Percentiles rank a stretch among this genome's conserved stretches.
These are phyloP conservation scores for Knufia fluminis DNA, from an alignment of 2,329 filamentous ascomycete species.

Conservation along the genomic window DNA sequence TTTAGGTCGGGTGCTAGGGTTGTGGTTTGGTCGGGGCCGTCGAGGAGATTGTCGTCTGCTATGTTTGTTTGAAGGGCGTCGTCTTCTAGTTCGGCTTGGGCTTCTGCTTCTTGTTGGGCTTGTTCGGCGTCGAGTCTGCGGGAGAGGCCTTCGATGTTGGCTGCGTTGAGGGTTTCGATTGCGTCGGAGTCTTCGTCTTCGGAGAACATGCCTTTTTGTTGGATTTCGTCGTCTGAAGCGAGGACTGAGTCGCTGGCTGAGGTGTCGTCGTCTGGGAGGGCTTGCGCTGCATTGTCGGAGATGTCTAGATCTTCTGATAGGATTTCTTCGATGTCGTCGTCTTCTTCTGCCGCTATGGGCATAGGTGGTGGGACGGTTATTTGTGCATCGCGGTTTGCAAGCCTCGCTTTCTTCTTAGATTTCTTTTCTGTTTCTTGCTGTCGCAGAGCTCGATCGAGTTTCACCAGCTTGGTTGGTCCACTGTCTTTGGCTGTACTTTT, in stretches of 20 bases:
- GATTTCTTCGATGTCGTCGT: constrained; percentile 37
- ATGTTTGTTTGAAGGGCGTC: constrained; percentile 90
- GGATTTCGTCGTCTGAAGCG: constrained; percentile 60
- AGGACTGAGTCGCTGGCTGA: constrained; percentile 50
- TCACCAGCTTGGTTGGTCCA: constrained; percentile 34
- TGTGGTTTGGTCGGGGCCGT: constrained; percentile 49
- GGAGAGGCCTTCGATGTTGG: constrained; percentile 89
- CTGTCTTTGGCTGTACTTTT: constrained; percentile 54
- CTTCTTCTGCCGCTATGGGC: constrained; percentile 32
- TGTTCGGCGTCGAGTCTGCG: constrained; percentile 70
- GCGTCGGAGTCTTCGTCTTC: constrained; percentile 85
- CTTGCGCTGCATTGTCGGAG: constrained; percentile 20
- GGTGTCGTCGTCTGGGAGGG: constrained; percentile 25
- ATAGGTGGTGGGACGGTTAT: constrained; percentile 21
- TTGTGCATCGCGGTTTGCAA: constrained; percentile 24
- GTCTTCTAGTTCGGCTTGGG: constrained; percentile 76
- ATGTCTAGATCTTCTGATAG: constrained; percentile 33
- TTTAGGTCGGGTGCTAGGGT: constrained; percentile 82
- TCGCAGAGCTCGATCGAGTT: constrained; percentile 25
- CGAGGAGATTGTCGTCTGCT: constrained; percentile 60
- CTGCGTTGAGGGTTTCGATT: constrained; percentile 84
- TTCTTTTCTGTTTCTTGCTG: constrained; percentile 21
- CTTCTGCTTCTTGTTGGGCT: constrained; percentile 70
- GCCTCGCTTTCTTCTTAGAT: constrained; percentile 23
- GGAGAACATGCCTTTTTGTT: constrained; percentile 70